Evolutionary conservation across 192 early-diverging fungal genomes (phyloP).

Genomic region (Podila horticola): DNA sequence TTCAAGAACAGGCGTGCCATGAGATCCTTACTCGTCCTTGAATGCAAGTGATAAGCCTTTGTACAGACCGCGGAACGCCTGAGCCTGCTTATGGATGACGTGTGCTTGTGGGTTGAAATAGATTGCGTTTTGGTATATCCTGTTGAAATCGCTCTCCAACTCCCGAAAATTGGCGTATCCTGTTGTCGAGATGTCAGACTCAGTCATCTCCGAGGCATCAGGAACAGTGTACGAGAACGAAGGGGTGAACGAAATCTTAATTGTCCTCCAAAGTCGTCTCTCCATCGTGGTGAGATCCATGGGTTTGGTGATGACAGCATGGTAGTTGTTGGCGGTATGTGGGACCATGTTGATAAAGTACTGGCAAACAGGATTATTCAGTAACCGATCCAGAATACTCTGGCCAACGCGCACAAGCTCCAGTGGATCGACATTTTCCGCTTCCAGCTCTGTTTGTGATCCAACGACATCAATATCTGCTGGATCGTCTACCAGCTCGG

Average conservation of each 20-base stretch:
- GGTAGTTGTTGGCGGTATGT: constrained; percentile 40
- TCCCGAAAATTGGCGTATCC: constrained; percentile 53
- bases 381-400: constrained; percentile 18
- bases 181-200: neutral
- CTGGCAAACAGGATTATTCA: constrained; percentile 25
- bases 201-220: neutral
- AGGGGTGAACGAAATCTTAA: neutral
- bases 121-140: constrained; percentile 58
- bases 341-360: constrained; percentile 52
- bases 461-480: neutral
- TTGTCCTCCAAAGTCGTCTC: constrained; percentile 53
- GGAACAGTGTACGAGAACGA: neutral
- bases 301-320: constrained; percentile 55
- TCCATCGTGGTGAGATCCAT: constrained; percentile 62
- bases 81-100: constrained; percentile 23
- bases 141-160: constrained; percentile 56
- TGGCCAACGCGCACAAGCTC: constrained; percentile 34
- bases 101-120: constrained; percentile 17
- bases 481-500: too few species aligned
- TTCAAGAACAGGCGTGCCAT: too few species aligned
- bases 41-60: neutral
- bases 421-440: neutral
- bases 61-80: constrained; percentile 6
- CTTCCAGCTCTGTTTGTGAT: neutral
- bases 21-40: constrained; percentile 16